Evolutionary conservation across 2,329 filamentous ascomycete species (phyloP), one percentile per base, ranked within the genome.

Genomic region (Colletotrichum spaethianum): DNA sequence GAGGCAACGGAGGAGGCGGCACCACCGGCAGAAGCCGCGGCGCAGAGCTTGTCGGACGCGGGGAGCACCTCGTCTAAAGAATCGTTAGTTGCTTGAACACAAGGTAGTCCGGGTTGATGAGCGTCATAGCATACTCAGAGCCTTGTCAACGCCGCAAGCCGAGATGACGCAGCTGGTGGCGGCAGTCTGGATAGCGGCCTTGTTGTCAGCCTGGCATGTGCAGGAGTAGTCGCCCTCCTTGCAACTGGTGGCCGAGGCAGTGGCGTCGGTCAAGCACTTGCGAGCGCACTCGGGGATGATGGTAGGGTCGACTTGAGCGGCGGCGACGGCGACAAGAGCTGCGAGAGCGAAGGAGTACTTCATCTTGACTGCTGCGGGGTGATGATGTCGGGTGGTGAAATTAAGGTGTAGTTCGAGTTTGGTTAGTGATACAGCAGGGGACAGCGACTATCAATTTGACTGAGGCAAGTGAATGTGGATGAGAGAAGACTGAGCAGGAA

Each of bases 31-130:
- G 55, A 55, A 48, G 75, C 71, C 59, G 61, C 70, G n/a, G 62
- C 65, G 79, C 82, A 84, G 74, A 83, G 79, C 67, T 76, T 75
- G 75, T 80, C 67, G 31, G 80, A 78, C 52, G 82, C 82, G 69
- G 83, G 82, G 57, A 84, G 77, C 55, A 85, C 82, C 74, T 83
- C 74, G 76, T 77, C 83, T 85, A 62, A 4, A 33, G 14, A 16
- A 28, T n/a, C n/a, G 62, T 73, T 53, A 70, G 60, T 14, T 42
- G n/a, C 16, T 18, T 40, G 4, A 4, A 38, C 2, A 23, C 3
- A 20, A 2, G 16, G 28, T 20, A 18, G 40, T 7, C 33, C 3
- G 6, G 23, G 31, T 38, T 20, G 44, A 36, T 1, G 33, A 59
- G 23, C 18, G 40, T 53, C 2, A 14, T 33, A 40, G 82, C 83